phyloP scores from a whole-genome alignment of 2,329 filamentous ascomycete species.

The Metarhizium album region DNA sequence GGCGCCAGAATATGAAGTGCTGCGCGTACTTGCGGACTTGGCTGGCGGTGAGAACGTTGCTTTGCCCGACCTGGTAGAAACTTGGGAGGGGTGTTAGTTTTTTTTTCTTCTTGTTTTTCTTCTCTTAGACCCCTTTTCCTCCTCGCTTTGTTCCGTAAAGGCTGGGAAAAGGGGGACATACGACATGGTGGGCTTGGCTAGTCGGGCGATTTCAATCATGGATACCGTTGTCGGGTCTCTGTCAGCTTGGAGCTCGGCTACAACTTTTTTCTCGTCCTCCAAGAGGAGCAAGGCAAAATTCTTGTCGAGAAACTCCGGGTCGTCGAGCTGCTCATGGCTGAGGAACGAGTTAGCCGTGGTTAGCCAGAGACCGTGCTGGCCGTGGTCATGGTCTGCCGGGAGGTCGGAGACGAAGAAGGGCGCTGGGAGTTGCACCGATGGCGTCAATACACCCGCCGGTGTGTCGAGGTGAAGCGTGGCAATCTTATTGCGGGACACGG shows the following conservation, averaged over 20 bases:
- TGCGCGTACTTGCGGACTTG: conserved; percentile 82
- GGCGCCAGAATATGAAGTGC: conserved; percentile 92
- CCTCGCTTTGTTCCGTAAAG: neutral
- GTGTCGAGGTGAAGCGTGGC: conserved; percentile 70
- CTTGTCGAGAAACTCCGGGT: conserved; percentile 63
- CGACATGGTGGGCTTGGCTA: conserved; percentile 59
- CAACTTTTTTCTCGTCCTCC: conserved; percentile 65
- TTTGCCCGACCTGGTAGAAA: conserved; percentile 59
- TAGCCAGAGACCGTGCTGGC: conserved; percentile 69
- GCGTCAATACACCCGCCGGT: conserved; percentile 43
- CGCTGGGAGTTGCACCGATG: conserved; percentile 54
- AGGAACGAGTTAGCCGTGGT: conserved; percentile 74
- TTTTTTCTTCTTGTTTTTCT: neutral
- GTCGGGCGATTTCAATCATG: conserved; percentile 71
- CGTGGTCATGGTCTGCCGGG: conserved; percentile 55
- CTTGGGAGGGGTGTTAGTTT: conserved; percentile 15
- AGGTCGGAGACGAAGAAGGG: conserved; percentile 64
- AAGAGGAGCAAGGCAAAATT: conserved; percentile 81
- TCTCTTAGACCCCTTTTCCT: too few relatives aligned
- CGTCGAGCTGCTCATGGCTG: conserved; percentile 55
- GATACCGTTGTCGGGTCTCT: conserved; percentile 64
- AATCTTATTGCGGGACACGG: conserved; percentile 75
- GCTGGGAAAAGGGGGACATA: conserved; percentile 22
- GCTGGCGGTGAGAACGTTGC: conserved; percentile 60
- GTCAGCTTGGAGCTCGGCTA: conserved; percentile 66